These are phyloP conservation scores for Linderina pennispora DNA, from an alignment of 192 early-diverging fungal species.

Conservation along the genomic window DNA sequence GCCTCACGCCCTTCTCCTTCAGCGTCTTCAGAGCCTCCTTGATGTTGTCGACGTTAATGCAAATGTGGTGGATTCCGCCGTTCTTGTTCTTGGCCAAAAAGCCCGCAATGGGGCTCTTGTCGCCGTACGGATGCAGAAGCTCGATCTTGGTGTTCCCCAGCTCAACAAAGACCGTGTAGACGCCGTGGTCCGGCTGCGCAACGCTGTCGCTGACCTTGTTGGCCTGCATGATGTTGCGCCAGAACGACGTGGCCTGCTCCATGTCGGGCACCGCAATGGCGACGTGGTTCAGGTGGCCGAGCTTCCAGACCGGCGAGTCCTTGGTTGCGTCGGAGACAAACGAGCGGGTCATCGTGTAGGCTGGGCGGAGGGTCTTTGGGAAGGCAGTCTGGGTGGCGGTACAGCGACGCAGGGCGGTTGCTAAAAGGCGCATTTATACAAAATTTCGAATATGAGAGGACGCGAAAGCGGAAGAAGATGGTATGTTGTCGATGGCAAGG, in stretches of 20 bases:
- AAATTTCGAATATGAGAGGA: no score
- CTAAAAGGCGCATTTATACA: no score
- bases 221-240: slow-evolving; percentile 59
- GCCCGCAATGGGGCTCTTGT: slow-evolving; percentile 67
- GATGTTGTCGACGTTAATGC: slow-evolving; percentile 72
- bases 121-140: slow-evolving; percentile 67
- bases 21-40: slow-evolving; percentile 59
- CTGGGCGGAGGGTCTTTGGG: no score
- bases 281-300: slow-evolving; percentile 75
- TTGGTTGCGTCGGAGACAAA: slow-evolving; percentile 10
- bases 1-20: slow-evolving; percentile 54
- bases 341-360: no score
- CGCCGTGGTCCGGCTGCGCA: slow-evolving; percentile 74
- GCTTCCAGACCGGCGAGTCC: slow-evolving; percentile 52
- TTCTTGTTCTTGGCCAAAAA: slow-evolving; percentile 75
- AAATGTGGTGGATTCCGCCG: slow-evolving; percentile 82
- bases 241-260: slow-evolving; percentile 62
- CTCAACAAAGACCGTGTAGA: slow-evolving; percentile 80
- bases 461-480: no score
- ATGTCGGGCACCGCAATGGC: slow-evolving; percentile 77
- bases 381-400: no score
- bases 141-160: slow-evolving; percentile 86
- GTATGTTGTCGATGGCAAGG: no score
- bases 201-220: slow-evolving; percentile 63
- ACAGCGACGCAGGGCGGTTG: no score